Base-by-base conservation (phyloP, 441 rosid species). In the Omphalea diandra region DNA sequence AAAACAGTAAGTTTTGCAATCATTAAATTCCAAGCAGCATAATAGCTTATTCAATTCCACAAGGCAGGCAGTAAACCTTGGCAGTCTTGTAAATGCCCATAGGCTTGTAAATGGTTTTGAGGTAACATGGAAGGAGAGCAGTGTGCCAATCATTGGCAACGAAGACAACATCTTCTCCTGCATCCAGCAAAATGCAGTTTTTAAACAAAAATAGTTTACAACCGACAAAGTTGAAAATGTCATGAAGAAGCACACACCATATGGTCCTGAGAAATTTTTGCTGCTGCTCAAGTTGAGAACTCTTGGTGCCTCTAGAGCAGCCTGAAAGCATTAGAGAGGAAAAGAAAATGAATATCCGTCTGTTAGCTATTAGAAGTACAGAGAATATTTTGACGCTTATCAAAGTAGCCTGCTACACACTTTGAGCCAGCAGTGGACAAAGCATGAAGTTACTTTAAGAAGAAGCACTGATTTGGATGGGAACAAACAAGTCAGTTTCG, bases 141-240 rank as follows among this genome's bases (percentile, higher is more conserved):
- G 97, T 88, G 81, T 94, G 98, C 98, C 97, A 94, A 69, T 94
- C 97, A 43, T 91, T 94, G 73, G 92, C 93, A 76, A 94, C 35
- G 67, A 94, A 94, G 56, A 86, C 76, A 59, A 87, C 93, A 81
- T 94, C 85, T 64, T 94, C 98, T 54, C 97, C 97, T 94, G 86
- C 77, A 74, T 29, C 49, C 15, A 44, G 74, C 15, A 17, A 68
- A 64, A 31, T 11, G 35, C 7, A 15, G n/a, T 7, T 49, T 24
- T 22, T 44, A 52, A 22, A 43, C 41, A 62, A 0, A 62, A 0
- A 11, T 40, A 57, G 24, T 22, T 18, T 73, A 46, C 40, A 9
- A 27, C 12, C 38, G 27, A 46, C 52, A 56, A 57, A 18, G n/a
- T 62, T 27, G 33, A 49, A 44, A 69, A 14, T 4, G 1, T 1